phyloP scores from a whole-genome alignment of 1,284 basidiomycete species.

The Cutaneotrichosporon daszewskae region DNA sequence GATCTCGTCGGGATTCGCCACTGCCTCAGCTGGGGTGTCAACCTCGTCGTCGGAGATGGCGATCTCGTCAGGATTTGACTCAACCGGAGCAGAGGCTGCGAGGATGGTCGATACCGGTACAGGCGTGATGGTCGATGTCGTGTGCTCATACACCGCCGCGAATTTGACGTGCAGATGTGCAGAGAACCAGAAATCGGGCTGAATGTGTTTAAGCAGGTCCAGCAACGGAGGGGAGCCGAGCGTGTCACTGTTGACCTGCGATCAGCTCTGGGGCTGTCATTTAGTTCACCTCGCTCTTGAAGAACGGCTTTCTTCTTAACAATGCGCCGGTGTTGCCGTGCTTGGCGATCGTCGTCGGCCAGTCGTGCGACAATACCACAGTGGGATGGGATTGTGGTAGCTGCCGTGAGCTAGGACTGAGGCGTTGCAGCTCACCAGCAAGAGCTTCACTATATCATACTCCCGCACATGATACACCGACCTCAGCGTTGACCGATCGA shows the following conservation, averaged over 20 bases:
- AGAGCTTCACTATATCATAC: conserved; percentile 73
- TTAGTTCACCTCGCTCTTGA: conserved; percentile 58
- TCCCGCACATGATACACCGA: conserved; percentile 89
- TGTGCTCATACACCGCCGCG: conserved; percentile 62
- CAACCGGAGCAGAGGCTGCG: not conserved
- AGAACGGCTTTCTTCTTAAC: conserved; percentile 73
- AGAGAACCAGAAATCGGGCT: conserved; percentile 89
- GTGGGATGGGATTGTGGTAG: conserved; percentile 30
- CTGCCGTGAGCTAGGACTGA: conserved; percentile 9
- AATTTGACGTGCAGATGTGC: conserved; percentile 87
- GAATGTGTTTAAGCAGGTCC: conserved; percentile 65
- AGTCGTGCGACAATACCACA: conserved; percentile 92
- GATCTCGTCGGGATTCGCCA: conserved; percentile 65
- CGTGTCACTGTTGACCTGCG: conserved; percentile 56
- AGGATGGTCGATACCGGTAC: not conserved
- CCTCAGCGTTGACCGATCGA: conserved; percentile 61
- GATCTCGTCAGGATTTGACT: conserved; percentile 62
- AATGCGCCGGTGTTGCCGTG: conserved; percentile 67
- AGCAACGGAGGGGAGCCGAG: conserved; percentile 88
- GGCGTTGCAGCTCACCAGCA: conserved; percentile 56
- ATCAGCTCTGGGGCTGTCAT: not conserved
- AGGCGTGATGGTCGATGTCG: not conserved
- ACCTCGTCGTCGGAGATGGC: conserved; percentile 56
- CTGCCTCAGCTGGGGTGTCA: conserved; percentile 14
- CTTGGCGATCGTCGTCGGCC: conserved; percentile 82